Base-by-base conservation (phyloP, 176 grass and related monocot species). In the Triticum urartu region DNA sequence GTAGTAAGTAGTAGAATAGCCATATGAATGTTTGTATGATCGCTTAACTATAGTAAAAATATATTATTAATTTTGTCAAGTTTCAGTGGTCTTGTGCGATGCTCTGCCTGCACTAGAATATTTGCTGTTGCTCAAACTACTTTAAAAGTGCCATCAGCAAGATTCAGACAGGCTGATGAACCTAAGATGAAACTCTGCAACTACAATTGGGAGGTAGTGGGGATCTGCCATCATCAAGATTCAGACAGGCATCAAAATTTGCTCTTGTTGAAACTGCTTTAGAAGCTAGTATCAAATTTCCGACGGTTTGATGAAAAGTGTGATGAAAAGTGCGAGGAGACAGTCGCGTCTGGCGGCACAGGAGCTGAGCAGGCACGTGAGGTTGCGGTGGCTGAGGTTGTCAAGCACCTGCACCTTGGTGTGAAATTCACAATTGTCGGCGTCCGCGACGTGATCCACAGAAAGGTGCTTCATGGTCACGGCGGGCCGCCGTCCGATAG, bases 361-460 rank as follows among this genome's bases (percentile, higher is more conserved):
- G 86, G 87, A 98, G 4, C 91, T 89, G 2, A 98, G 83, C 17
- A 98, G 78, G 48, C 91, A 89, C 9, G 78, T 77, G 3, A 98
- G 90, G 83, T 98, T 92, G 28, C 88, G 85, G 88, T 95, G 89
- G 45, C 63, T 72, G 7, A 98, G 89, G 64, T 69, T 13, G 42
- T 93, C 93, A 12, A 98, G 93, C 72, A 92, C 94, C 20, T 86
- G 92, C 50, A 95, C 78, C 83, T 98, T 93, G 48, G 91, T 88
- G 15, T 35, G 63, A 84, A 98, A 98, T 88, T 98, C 91, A 69
- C 89, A 84, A 80, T 95, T 52, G 26, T 88, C 91, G 40, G 86
- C 79, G 21, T 25, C 76, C 4, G 83, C 34, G 58, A 77, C 81
- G 26, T 90, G 85, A 80, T 98, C 91, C 0, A 68, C 47, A 1